Evolutionary conservation across 805 yeast species (phyloP).

Genomic region (Priceomyces medius): DNA sequence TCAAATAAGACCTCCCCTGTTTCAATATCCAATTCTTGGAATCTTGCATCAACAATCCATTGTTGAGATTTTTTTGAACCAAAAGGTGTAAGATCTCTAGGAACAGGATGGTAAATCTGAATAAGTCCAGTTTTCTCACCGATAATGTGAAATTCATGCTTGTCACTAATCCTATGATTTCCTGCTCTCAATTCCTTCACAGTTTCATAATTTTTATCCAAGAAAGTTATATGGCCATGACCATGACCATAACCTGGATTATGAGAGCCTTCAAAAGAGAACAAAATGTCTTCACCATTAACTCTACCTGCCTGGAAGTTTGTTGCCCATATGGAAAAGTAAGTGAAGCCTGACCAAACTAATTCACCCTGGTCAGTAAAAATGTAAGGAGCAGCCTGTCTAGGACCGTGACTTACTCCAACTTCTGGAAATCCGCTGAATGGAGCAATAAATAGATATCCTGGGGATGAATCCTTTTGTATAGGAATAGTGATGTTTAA

Average conservation of each 20-base stretch:
- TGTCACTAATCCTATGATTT: slow-evolving; percentile 30
- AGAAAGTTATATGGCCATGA: slow-evolving; percentile 31
- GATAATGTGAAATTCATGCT: slow-evolving; percentile 37
- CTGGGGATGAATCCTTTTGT: slow-evolving; percentile 19
- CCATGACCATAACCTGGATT: slow-evolving; percentile 26
- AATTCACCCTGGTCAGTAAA: slow-evolving; percentile 33
- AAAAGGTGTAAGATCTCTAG: slow-evolving; percentile 25
- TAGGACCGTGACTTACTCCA: slow-evolving; percentile 19
- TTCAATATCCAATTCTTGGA: slow-evolving; percentile 36
- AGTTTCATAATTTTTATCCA: slow-evolving; percentile 28
- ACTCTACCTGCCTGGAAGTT: slow-evolving; percentile 28
- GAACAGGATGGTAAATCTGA: slow-evolving; percentile 33
- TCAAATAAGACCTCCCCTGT: slow-evolving; percentile 36
- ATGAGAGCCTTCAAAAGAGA: slow-evolving; percentile 35
- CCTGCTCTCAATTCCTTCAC: slow-evolving; percentile 33
- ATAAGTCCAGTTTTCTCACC: slow-evolving; percentile 29
- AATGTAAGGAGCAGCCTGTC: slow-evolving; percentile 34
- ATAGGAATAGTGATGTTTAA: slow-evolving; percentile 32
- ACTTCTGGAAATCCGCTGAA: slow-evolving; percentile 21
- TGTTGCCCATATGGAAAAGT: slow-evolving; percentile 30
- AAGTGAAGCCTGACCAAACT: slow-evolving; percentile 37
- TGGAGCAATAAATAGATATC: slow-evolving; percentile 34
- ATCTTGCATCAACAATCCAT: slow-evolving; percentile 34
- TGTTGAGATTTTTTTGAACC: slow-evolving; percentile 23
- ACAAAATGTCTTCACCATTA: slow-evolving; percentile 25